Evolutionary conservation across 495 filamentous ascomycete genomes (phyloP).

Genomic region (Aspergillus leporis): DNA sequence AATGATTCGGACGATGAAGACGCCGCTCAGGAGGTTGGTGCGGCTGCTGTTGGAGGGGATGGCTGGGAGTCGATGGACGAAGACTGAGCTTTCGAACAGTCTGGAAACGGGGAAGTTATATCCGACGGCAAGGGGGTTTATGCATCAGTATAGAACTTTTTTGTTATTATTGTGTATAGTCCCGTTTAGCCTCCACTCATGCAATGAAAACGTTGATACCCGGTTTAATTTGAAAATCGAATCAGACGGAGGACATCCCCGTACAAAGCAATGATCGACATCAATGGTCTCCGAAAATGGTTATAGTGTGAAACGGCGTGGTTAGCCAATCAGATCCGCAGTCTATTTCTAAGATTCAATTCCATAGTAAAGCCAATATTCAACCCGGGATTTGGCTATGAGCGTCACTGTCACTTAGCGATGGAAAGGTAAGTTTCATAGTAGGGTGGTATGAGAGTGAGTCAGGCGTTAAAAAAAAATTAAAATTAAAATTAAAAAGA

Average conservation of each 20-base stretch:
- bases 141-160: background rate
- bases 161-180: constrained; percentile 4
- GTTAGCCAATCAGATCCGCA: background rate
- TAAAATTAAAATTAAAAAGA: constrained; percentile 2
- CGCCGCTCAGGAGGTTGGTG: constrained; percentile 54
- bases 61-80: constrained; percentile 94
- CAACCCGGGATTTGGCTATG: background rate
- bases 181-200: constrained; percentile 1
- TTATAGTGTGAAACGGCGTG: background rate
- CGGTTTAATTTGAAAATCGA: background rate
- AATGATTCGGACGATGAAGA: constrained; percentile 65
- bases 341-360: background rate
- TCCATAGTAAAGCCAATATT: background rate
- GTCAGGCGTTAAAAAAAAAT: background rate
- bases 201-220: constrained; percentile 20
- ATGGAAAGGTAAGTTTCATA: background rate
- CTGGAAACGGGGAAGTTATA: background rate
- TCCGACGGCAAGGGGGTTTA: background rate
- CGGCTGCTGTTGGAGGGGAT: constrained; percentile 46
- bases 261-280: background rate
- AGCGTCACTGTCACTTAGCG: background rate
- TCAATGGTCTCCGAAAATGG: background rate
- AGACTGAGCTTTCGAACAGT: constrained; percentile 42
- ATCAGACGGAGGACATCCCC: background rate
- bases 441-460: background rate